Conservation (phyloP, 2,329 filamentous ascomycete genomes). For the Sphaerulina populicola region DNA sequence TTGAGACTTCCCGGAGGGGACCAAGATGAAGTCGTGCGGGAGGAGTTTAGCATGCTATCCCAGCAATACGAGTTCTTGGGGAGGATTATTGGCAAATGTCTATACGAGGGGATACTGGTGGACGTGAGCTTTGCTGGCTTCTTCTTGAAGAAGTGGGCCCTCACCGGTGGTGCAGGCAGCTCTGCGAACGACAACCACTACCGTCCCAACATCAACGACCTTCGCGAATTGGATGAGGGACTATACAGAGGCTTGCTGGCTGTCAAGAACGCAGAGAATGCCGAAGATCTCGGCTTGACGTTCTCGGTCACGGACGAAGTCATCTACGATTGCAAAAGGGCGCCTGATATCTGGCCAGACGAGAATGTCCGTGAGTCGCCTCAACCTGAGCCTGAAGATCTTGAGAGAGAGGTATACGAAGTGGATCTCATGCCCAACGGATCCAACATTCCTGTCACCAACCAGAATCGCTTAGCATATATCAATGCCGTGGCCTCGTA, state of each 20-base stretch:
- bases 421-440: constrained; percentile 70
- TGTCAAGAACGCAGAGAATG: constrained; percentile 81
- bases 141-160: constrained; percentile 91
- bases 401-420: constrained; percentile 49
- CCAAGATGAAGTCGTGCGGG: neutral
- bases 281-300: constrained; percentile 69
- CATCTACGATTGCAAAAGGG: constrained; percentile 34
- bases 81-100: constrained; percentile 85
- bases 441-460: constrained; percentile 70
- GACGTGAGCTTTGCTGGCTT: constrained; percentile 91
- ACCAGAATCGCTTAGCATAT: constrained; percentile 88
- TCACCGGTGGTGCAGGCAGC: constrained; percentile 57
- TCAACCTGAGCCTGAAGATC: too few species aligned
- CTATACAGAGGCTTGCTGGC: constrained; percentile 76
- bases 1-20: neutral
- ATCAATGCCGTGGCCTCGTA: constrained; percentile 86
- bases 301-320: constrained; percentile 71
- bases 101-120: constrained; percentile 93
- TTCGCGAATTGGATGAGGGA: constrained; percentile 82
- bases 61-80: constrained; percentile 84
- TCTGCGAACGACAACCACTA: constrained; percentile 63
- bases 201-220: constrained; percentile 86
- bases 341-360: too few species aligned
- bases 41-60: constrained; percentile 41
- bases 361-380: too few species aligned